These are phyloP conservation scores for Rhododendron simsii DNA, from an alignment of 148 eudicot species.

Conservation along the genomic window DNA sequence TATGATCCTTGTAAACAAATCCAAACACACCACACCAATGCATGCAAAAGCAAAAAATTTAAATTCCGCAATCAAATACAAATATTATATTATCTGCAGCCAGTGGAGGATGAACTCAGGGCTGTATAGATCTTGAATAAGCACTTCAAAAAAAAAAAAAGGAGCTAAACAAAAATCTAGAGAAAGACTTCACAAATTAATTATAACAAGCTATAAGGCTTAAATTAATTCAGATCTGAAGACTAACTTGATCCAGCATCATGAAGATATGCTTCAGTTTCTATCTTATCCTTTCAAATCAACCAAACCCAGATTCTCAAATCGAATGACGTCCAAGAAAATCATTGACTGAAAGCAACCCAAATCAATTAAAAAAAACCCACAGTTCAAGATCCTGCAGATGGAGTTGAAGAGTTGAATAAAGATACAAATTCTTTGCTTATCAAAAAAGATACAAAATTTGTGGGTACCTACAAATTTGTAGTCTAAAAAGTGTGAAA, in stretches of 20 bases:
- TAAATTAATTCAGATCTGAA: slow-evolving; percentile 40
- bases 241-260: slow-evolving; percentile 43
- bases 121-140: slow-evolving; percentile 39
- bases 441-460: neutral
- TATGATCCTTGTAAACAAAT: slow-evolving; percentile 1
- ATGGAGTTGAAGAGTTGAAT: neutral
- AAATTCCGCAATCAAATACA: neutral
- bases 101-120: slow-evolving; percentile 18
- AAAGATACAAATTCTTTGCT: neutral
- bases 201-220: slow-evolving; percentile 6
- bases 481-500: neutral
- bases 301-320: slow-evolving; percentile 32
- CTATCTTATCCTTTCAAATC: slow-evolving; percentile 21
- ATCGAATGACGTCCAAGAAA: slow-evolving; percentile 5
- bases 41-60: neutral
- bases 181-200: slow-evolving; percentile 1
- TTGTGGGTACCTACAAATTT: neutral
- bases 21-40: neutral
- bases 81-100: neutral
- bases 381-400: neutral
- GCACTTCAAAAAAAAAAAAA: slow-evolving; percentile 3
- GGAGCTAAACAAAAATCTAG: neutral
- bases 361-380: neutral
- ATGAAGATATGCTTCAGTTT: slow-evolving; percentile 24
- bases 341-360: slow-evolving; percentile 1